Evolutionary conservation across 495 filamentous ascomycete species (phyloP).

Genomic region (Astrothelium macrocarpum): DNA sequence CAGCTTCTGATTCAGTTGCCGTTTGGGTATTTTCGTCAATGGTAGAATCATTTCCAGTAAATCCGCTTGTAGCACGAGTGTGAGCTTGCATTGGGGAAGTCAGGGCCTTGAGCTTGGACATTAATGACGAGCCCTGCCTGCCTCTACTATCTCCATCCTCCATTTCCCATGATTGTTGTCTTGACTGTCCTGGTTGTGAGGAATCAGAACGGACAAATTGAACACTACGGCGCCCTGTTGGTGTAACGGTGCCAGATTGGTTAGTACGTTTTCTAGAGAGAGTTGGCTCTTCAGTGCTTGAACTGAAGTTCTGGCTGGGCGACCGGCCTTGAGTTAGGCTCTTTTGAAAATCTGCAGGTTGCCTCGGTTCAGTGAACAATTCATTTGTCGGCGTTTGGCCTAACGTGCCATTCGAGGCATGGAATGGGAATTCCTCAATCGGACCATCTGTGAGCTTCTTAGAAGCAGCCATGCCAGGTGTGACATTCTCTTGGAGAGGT

Average conservation of each 20-base stretch:
- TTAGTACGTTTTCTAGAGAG: constrained; percentile 18
- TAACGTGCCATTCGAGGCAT: background rate
- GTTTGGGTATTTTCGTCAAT: constrained; percentile 21
- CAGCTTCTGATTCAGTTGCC: constrained; percentile 20
- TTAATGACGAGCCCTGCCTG: constrained; percentile 26
- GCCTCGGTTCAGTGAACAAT: background rate
- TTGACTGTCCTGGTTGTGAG: constrained; percentile 15
- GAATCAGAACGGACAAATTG: constrained; percentile 31
- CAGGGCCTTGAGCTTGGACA: constrained; percentile 35
- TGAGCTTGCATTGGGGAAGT: constrained; percentile 30
- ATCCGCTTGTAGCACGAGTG: constrained; percentile 26
- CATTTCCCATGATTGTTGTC: constrained; percentile 23
- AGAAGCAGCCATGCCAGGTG: background rate
- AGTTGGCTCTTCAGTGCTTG: constrained; percentile 7
- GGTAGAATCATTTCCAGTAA: constrained; percentile 22
- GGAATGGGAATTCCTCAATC: constrained; percentile 5
- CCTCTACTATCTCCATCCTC: constrained; percentile 21
- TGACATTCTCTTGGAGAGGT: background rate
- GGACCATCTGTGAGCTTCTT: background rate
- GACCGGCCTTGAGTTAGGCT: background rate
- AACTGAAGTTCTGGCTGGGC: background rate
- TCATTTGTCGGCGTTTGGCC: constrained; percentile 5
- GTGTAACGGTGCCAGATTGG: constrained; percentile 25
- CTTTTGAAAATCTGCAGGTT: background rate
- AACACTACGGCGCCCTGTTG: constrained; percentile 33